Conservation (phyloP, 176 grass and related monocot genomes). For the Oryza brachyantha region DNA sequence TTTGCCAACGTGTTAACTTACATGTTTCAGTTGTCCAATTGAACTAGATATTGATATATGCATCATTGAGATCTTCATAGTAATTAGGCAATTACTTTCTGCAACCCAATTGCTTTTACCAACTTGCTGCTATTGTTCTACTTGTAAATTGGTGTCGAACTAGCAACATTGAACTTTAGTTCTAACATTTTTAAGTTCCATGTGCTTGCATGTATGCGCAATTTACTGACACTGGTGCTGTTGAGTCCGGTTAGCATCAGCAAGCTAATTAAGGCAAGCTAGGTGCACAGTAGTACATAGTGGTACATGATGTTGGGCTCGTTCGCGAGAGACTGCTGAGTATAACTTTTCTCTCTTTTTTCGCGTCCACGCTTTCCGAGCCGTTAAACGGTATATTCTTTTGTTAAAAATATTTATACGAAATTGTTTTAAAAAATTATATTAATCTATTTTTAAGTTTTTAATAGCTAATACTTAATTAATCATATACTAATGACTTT, state of each 20-base stretch:
- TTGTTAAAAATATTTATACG: too few species aligned
- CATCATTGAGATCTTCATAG: not conserved
- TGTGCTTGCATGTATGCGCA: not conserved
- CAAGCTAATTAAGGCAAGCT: not conserved
- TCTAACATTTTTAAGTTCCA: not conserved
- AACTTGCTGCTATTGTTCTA: not conserved
- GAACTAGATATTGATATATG: not conserved
- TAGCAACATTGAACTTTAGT: not conserved
- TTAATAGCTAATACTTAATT: too few species aligned
- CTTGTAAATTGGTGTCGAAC: not conserved
- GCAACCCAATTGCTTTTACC: not conserved
- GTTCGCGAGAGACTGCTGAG: too few species aligned
- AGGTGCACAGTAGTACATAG: not conserved
- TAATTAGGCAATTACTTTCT: too few species aligned
- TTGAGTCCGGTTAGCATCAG: not conserved
- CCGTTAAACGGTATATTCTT: too few species aligned
- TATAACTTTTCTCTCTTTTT: too few species aligned
- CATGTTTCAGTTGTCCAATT: too few species aligned
- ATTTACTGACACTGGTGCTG: not conserved
- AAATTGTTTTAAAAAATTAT: too few species aligned
- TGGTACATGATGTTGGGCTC: conserved; percentile 16
- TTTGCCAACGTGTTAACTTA: too few species aligned
- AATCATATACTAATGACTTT: too few species aligned
- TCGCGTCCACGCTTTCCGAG: too few species aligned
- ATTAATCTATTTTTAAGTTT: too few species aligned